phyloP scores from a whole-genome alignment of 352 stramenopile species.

The Globisporangium mamillatum region DNA sequence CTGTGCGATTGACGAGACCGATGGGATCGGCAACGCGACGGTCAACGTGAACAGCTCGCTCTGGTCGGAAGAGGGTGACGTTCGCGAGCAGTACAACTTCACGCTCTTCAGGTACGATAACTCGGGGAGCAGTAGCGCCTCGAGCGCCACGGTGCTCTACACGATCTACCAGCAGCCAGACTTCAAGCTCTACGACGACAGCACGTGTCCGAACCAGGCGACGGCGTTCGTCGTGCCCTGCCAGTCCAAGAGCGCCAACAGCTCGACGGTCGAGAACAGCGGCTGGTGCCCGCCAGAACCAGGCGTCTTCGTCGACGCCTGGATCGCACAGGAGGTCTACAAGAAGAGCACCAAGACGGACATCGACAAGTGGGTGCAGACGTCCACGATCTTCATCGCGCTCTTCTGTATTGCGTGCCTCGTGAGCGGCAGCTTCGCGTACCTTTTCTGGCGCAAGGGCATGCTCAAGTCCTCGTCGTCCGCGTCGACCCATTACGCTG shows the following conservation, averaged over 20 bases:
- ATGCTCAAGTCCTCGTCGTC: background rate
- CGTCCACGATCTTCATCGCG: slow-evolving; percentile 16
- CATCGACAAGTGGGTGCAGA: slow-evolving; percentile 11
- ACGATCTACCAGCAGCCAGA: slow-evolving; percentile 45
- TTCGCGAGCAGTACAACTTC: slow-evolving; percentile 30
- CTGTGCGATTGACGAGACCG: slow-evolving; percentile 32
- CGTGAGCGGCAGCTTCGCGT: slow-evolving; percentile 11
- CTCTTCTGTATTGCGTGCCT: slow-evolving; percentile 15
- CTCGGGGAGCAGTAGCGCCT: background rate
- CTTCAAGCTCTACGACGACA: slow-evolving; percentile 15
- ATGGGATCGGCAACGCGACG: slow-evolving; percentile 10
- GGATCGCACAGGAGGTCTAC: slow-evolving; percentile 23
- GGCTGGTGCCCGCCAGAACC: slow-evolving; percentile 36
- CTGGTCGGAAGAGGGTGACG: slow-evolving; percentile 39
- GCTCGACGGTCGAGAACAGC: background rate
- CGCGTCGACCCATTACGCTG: slow-evolving; percentile 6
- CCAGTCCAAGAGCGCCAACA: slow-evolving; percentile 8
- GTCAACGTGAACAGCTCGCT: slow-evolving; percentile 23
- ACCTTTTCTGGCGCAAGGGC: slow-evolving; percentile 6
- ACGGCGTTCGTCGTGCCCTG: slow-evolving; percentile 51
- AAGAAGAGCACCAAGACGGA: background rate
- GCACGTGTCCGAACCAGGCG: slow-evolving; percentile 26
- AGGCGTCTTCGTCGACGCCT: slow-evolving; percentile 36
- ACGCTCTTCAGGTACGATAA: slow-evolving; percentile 33
- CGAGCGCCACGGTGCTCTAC: slow-evolving; percentile 24